Conservation (phyloP, 2,329 filamentous ascomycete genomes). For the Clarireedia hainanense region DNA sequence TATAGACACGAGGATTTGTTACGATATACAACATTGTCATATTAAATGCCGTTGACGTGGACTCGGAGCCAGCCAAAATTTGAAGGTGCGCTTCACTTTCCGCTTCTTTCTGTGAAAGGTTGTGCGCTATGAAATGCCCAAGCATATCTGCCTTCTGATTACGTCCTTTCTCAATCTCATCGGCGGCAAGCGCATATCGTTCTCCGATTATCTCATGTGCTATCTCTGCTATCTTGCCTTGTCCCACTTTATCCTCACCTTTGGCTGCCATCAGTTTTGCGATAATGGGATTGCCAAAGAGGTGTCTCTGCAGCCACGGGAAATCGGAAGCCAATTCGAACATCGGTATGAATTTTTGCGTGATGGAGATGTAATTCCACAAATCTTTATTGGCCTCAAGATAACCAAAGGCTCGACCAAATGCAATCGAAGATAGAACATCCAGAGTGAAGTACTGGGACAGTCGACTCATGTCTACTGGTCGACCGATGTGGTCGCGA, state of each 20-base stretch:
- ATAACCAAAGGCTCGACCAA: slow-evolving; percentile 44
- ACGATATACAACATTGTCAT: no score
- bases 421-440: slow-evolving; percentile 43
- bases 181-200: no score
- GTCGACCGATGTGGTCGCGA: slow-evolving; percentile 28
- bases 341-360: slow-evolving; percentile 35
- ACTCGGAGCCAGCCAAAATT: slow-evolving; percentile 33
- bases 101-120: slow-evolving; percentile 7
- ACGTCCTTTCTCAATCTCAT: no score
- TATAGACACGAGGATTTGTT: no score
- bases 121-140: slow-evolving; percentile 33
- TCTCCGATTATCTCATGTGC: no score
- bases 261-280: no score
- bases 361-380: slow-evolving; percentile 39
- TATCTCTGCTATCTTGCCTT: no score
- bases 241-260: no score
- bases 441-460: slow-evolving; percentile 47
- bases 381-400: slow-evolving; percentile 40
- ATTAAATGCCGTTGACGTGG: no score
- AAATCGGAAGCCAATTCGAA: slow-evolving; percentile 38
- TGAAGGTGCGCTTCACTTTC: slow-evolving; percentile 11
- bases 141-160: slow-evolving; percentile 40
- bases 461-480: slow-evolving; percentile 44
- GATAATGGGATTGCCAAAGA: no score
- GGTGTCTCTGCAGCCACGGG: slow-evolving; percentile 22